Evolutionary conservation across 2,329 filamentous ascomycete genomes (phyloP).

Genomic region (Colletotrichum liaoningense): DNA sequence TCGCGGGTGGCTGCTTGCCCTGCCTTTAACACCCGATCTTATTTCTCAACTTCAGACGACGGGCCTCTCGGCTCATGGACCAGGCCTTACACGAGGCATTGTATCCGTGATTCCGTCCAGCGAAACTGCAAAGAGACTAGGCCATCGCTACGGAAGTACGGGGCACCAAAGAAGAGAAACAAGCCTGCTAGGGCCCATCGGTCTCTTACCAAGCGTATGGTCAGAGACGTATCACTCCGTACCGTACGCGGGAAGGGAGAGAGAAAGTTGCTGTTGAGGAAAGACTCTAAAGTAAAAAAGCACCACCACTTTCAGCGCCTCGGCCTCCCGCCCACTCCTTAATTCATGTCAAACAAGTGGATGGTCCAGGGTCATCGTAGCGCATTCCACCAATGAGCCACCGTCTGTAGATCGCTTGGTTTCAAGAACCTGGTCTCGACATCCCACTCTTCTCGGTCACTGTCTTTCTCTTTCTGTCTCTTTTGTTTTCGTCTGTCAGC

Average conservation of each 20-base stretch:
- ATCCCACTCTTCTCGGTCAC: background rate
- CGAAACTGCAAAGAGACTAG: background rate
- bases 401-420: background rate
- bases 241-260: background rate
- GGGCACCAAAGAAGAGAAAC: background rate
- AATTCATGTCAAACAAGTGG: constrained; percentile 33
- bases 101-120: background rate
- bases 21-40: constrained; percentile 10
- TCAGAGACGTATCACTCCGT: background rate
- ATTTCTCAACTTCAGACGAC: constrained; percentile 31
- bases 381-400: background rate
- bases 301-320: background rate
- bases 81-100: background rate
- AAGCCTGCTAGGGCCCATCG: background rate
- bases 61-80: background rate
- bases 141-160: too few relatives aligned
- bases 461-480: background rate
- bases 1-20: background rate
- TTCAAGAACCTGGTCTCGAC: background rate
- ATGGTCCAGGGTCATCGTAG: background rate
- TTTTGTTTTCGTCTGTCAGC: background rate
- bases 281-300: background rate
- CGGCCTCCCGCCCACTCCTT: constrained; percentile 26
- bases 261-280: background rate
- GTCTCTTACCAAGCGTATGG: background rate